phyloP scores from a whole-genome alignment of 192 early-diverging fungal genomes.

The Backusella mclennaniae region DNA sequence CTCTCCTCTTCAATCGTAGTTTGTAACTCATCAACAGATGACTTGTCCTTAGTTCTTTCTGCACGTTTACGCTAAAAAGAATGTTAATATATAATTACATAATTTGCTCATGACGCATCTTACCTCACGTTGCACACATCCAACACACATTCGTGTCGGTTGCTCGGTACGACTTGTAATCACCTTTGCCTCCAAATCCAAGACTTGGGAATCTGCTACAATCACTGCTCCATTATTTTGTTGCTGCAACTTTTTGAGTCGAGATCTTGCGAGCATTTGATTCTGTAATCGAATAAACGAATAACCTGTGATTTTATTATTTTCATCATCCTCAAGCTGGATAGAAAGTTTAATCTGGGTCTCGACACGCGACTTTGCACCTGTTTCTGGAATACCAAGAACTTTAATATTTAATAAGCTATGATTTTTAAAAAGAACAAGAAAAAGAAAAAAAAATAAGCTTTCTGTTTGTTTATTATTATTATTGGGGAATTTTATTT shows the following conservation, averaged over 20 bases:
- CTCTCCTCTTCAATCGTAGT: slow-evolving; percentile 44
- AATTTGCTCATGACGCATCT: background rate
- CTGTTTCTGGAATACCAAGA: slow-evolving; percentile 47
- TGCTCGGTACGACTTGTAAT: slow-evolving; percentile 76
- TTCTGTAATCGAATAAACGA: slow-evolving; percentile 85
- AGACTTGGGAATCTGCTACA: slow-evolving; percentile 47
- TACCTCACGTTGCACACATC: slow-evolving; percentile 83
- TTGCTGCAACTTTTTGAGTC: slow-evolving; percentile 44
- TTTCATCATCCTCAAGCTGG: slow-evolving; percentile 69
- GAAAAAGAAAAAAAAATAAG: background rate
- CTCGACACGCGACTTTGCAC: slow-evolving; percentile 88
- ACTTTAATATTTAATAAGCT: background rate
- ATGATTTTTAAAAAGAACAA: background rate
- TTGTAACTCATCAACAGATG: slow-evolving; percentile 30
- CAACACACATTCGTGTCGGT: slow-evolving; percentile 75
- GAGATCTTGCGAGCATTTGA: slow-evolving; percentile 78
- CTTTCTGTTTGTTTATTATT: background rate
- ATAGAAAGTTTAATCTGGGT: slow-evolving; percentile 93
- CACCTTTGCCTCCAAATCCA: slow-evolving; percentile 81
- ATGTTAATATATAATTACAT: background rate
- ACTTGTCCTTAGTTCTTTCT: slow-evolving; percentile 59
- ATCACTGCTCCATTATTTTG: slow-evolving; percentile 33
- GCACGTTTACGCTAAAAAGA: slow-evolving; percentile 57
- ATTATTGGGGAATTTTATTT: background rate
- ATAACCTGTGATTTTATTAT: slow-evolving; percentile 73